phyloP scores from a whole-genome alignment of 352 stramenopile species.

The Pythium vanterpoolii region DNA sequence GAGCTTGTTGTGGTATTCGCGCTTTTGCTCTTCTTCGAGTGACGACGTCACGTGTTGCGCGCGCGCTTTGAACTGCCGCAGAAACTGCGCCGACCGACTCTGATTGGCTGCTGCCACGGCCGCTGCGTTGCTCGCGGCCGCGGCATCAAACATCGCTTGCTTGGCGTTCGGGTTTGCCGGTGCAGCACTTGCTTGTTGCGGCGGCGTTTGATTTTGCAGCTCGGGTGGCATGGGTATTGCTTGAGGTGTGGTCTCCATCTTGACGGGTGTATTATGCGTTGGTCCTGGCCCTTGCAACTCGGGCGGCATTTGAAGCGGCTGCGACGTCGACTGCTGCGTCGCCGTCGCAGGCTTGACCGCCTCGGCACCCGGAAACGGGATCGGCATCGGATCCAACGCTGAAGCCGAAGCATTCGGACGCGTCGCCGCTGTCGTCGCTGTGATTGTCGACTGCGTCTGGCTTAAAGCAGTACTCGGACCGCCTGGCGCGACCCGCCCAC shows the following conservation, averaged over 20 bases:
- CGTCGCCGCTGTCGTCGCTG: constrained; percentile 13
- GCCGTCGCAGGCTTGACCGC: constrained; percentile 23
- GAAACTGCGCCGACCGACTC: constrained; percentile 76
- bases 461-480: constrained; percentile 3
- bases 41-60: constrained; percentile 79
- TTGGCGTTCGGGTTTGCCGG: constrained; percentile 9
- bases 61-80: constrained; percentile 75
- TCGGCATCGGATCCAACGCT: constrained; percentile 29
- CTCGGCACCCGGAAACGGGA: constrained; percentile 59
- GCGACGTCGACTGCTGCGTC: constrained; percentile 16
- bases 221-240: constrained; percentile 27
- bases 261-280: constrained; percentile 31
- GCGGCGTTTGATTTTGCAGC: constrained; percentile 18
- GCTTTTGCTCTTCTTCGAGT: constrained; percentile 75
- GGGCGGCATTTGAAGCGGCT: constrained; percentile 74
- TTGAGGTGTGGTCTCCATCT: constrained; percentile 25
- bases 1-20: constrained; percentile 83
- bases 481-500: constrained; percentile 22
- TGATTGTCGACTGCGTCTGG: constrained; percentile 22
- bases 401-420: constrained; percentile 13
- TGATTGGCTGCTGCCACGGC: constrained; percentile 37
- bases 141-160: constrained; percentile 20
- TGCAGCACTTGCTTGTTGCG: background rate
- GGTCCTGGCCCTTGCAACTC: constrained; percentile 43
- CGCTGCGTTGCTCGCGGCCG: constrained; percentile 19